A percentile compares a stretch with the other conserved stretches of the same genome.
Evolutionary conservation across 179 eudicot genomes (phyloP).

Genomic region (Sideroxylon spinosum): DNA sequence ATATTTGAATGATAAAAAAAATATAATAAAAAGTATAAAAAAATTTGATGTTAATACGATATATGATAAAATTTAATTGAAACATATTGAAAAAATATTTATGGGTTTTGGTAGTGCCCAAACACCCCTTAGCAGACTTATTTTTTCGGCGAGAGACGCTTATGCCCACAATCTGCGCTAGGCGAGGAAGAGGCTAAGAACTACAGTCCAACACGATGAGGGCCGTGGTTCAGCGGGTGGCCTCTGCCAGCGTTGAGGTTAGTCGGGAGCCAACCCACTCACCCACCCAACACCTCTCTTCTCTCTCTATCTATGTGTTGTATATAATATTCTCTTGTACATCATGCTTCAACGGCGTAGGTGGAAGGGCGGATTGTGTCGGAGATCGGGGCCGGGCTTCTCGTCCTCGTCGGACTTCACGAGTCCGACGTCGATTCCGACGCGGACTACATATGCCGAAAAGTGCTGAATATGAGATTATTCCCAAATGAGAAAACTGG

Average conservation of each 20-base stretch:
- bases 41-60: too few species aligned
- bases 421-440: conserved; percentile 70
- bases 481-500: conserved; percentile 74
- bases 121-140: too few species aligned
- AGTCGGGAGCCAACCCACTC: neutral
- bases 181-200: conserved; percentile 1
- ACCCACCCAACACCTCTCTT: neutral
- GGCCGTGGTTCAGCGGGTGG: conserved; percentile 81
- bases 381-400: conserved; percentile 78
- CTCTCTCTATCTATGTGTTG: neutral
- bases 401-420: conserved; percentile 79
- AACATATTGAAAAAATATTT: too few species aligned
- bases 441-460: conserved; percentile 78
- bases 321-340: neutral
- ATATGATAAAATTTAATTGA: too few species aligned
- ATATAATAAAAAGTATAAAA: too few species aligned
- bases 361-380: conserved; percentile 84
- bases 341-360: conserved; percentile 31
- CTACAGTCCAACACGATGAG: conserved; percentile 47
- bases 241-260: conserved; percentile 88
- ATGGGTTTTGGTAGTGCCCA: too few species aligned
- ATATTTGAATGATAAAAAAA: too few species aligned
- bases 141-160: too few species aligned
- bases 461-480: conserved; percentile 91
- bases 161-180: neutral